Conservation (phyloP, 2,329 filamentous ascomycete species). For the Colletotrichum magnum region DNA sequence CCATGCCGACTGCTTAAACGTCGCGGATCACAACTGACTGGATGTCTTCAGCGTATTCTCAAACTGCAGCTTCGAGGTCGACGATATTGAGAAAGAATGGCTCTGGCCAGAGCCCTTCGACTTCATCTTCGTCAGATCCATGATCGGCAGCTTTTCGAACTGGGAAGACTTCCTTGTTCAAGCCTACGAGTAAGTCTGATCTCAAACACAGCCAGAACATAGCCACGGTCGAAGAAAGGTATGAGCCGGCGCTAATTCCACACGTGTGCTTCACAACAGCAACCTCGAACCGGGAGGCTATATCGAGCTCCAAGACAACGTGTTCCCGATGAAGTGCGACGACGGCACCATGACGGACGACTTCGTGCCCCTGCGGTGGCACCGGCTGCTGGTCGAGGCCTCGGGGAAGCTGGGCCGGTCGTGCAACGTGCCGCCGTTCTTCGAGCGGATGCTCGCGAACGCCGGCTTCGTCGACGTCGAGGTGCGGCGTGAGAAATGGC, state of each 20-base stretch:
- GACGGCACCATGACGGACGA: slow-evolving; percentile 37
- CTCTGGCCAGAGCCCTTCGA: slow-evolving; percentile 50
- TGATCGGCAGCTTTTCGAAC: slow-evolving; percentile 31
- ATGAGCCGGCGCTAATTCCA: no score
- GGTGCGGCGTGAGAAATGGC: slow-evolving; percentile 63
- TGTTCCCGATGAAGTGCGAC: slow-evolving; percentile 31
- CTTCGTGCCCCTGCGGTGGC: slow-evolving; percentile 41
- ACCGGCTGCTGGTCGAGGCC: slow-evolving; percentile 52
- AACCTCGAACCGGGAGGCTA: slow-evolving; percentile 38
- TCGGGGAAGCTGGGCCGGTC: slow-evolving; percentile 49
- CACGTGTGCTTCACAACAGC: not conserved
- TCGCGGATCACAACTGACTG: no score
- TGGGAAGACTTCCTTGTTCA: slow-evolving; percentile 49
- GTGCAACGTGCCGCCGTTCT: slow-evolving; percentile 56
- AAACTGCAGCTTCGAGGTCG: slow-evolving; percentile 60
- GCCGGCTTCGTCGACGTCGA: slow-evolving; percentile 61
- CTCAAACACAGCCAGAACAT: not conserved
- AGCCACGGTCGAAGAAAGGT: not conserved
- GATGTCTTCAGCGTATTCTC: slow-evolving; percentile 50
- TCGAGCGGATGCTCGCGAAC: slow-evolving; percentile 57
- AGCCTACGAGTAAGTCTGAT: slow-evolving; percentile 39
- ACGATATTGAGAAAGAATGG: slow-evolving; percentile 54
- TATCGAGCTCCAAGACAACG: slow-evolving; percentile 30
- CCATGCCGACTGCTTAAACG: no score
- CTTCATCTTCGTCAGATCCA: slow-evolving; percentile 42